Percentiles rank a stretch among this genome's conserved stretches.
Evolutionary conservation across 1,284 basidiomycete genomes (phyloP).

Genomic region (Microbotryum intermedium): DNA sequence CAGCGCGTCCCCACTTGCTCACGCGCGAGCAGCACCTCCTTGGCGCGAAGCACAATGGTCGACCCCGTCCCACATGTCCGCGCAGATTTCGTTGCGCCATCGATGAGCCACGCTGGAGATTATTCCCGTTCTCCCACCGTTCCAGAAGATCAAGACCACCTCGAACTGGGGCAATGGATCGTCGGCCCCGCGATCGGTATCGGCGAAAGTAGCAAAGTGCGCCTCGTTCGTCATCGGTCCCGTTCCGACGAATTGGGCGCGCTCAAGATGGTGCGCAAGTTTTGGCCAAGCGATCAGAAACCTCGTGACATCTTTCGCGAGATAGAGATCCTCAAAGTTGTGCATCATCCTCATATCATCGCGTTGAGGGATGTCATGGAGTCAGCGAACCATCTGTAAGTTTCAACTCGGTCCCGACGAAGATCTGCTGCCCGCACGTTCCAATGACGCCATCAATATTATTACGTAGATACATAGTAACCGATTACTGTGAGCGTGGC

Average conservation of each 20-base stretch:
- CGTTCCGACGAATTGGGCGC: constrained; percentile 34
- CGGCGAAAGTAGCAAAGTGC: no score
- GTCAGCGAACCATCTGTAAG: constrained; percentile 35
- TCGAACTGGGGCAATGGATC: no score
- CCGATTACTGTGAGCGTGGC: constrained; percentile 38
- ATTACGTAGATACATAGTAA: constrained; percentile 35
- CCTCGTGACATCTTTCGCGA: constrained; percentile 33
- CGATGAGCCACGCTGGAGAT: no score
- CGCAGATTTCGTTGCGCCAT: no score
- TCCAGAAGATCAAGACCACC: no score
- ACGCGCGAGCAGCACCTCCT: no score
- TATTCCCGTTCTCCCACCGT: no score
- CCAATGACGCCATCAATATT: not conserved
- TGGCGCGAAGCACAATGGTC: no score
- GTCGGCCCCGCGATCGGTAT: no score
- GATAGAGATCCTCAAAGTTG: constrained; percentile 40
- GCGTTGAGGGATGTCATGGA: constrained; percentile 41
- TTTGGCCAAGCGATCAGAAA: constrained; percentile 32
- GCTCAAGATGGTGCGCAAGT: constrained; percentile 39
- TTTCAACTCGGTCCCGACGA: not conserved
- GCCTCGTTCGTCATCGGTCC: no score
- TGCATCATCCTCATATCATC: constrained; percentile 39
- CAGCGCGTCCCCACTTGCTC: no score
- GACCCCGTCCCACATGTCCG: no score
- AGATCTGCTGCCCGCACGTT: not conserved